A percentile compares a stretch with the other conserved stretches of the same genome.
These are phyloP conservation scores for Cryptococcus depauperatus DNA, from an alignment of 1,284 basidiomycete genomes.

Conservation along the genomic window DNA sequence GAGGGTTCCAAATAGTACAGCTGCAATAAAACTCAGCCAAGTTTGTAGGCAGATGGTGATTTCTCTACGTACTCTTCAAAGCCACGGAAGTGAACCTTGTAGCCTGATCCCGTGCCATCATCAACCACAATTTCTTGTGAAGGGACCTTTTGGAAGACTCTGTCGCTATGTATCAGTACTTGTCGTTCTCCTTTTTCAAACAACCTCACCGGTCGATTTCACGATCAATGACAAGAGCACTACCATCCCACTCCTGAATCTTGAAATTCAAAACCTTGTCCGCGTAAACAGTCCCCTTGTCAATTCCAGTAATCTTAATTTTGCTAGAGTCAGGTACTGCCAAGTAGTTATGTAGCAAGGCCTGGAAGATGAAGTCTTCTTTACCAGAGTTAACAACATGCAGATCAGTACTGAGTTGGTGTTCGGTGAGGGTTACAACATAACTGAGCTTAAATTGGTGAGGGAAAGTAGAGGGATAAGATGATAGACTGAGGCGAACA, in stretches of 20 bases:
- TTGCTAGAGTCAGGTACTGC: conserved; percentile 54
- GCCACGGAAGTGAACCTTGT: conserved; percentile 55
- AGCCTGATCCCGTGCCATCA: conserved; percentile 29
- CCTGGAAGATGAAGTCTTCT: conserved; percentile 65
- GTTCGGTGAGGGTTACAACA: conserved; percentile 65
- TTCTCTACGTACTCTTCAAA: conserved; percentile 52
- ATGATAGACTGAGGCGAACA: conserved; percentile 57
- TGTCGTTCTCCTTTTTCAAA: too few relatives aligned
- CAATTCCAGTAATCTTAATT: conserved; percentile 34
- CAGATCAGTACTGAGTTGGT: conserved; percentile 67
- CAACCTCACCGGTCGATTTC: conserved; percentile 33
- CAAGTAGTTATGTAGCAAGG: conserved; percentile 77
- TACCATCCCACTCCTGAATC: conserved; percentile 26
- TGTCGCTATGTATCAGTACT: conserved; percentile 6
- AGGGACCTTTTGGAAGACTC: conserved; percentile 38
- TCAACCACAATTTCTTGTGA: conserved; percentile 32
- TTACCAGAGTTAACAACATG: conserved; percentile 59
- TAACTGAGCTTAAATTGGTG: conserved; percentile 63
- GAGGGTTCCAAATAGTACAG: conserved; percentile 69
- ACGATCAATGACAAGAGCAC: conserved; percentile 25
- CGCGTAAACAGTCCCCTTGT: conserved; percentile 55
- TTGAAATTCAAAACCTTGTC: conserved; percentile 55
- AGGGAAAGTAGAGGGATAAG: conserved; percentile 55
- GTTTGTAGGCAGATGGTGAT: not conserved
- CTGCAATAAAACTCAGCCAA: conserved; percentile 11